Evolutionary conservation across 1,284 basidiomycete genomes (phyloP), one percentile per base, ranked within the genome.

Genomic region (Bondarzewia mesenterica): DNA sequence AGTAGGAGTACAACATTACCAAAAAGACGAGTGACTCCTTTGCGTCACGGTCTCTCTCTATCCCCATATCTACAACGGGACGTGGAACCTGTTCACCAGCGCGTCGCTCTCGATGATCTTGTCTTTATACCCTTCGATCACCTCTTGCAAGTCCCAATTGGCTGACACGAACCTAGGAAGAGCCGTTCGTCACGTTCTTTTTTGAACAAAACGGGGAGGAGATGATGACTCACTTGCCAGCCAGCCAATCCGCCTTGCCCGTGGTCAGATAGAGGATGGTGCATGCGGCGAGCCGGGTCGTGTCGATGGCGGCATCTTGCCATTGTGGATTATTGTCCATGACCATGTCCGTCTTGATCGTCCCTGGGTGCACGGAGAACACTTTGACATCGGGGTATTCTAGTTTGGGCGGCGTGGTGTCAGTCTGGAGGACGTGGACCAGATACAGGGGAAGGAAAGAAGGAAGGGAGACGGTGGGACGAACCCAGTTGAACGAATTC

Each of bases 401-500:
- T 48, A 27, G 15, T 4, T 12, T 8, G 10, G 44, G 12, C 6
- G 22, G 10, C 23, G 21, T 27, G n/a, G 7, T 26, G 27, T 22
- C 8, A 18, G n/a, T 15, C 16, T 10, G 27, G 25, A 23, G 15
- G 1, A 21, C n/a, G 15, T 3, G 29, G 21, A 12, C 6, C n/a
- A n/a, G n/a, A n/a, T n/a, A n/a, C n/a, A n/a, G n/a, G n/a, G n/a
- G n/a, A n/a, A n/a, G n/a, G n/a, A n/a, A n/a, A n/a, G n/a, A 44
- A 20, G 14, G 21, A 16, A 38, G 18, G n/a, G 12, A 42, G n/a
- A 20, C 27, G n/a, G 39, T 12, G 18, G 14, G 18, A 26, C 42
- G 3, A 36, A 54, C 53, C 53, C 10, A 52, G 18, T 5, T 42
- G 23, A 36, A 54, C 27, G 50, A 51, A 55, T 42, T 55, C 54